These are phyloP conservation scores for Apiotrichum porosum DNA, from an alignment of 1,284 basidiomycete genomes.

Conservation along the genomic window DNA sequence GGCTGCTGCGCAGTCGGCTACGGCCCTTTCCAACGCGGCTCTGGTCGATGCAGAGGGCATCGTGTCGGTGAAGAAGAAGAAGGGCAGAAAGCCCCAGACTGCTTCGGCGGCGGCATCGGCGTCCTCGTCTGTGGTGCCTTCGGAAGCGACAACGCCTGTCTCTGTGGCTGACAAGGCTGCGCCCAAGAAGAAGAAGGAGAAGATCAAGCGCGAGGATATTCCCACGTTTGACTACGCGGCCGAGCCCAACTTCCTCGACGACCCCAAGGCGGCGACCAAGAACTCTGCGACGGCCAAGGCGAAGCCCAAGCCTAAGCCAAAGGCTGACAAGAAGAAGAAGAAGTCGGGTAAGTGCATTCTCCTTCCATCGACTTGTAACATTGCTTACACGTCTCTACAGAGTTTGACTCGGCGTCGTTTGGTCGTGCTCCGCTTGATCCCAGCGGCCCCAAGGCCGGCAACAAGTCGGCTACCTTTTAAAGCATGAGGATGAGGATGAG, in stretches of 20 bases:
- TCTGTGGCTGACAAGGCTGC: slow-evolving; percentile 13
- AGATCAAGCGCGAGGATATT: slow-evolving; percentile 35
- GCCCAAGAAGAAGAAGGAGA: slow-evolving; percentile 23
- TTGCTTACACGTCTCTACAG: slow-evolving; percentile 8
- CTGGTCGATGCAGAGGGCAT: slow-evolving; percentile 21
- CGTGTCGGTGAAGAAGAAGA: slow-evolving; percentile 36
- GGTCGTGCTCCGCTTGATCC: slow-evolving; percentile 38
- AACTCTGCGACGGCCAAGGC: slow-evolving; percentile 1
- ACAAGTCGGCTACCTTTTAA: slow-evolving; percentile 27
- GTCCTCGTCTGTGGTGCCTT: neutral
- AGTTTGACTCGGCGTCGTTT: slow-evolving; percentile 41
- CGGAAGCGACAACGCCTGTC: neutral
- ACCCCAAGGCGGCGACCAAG: slow-evolving; percentile 22
- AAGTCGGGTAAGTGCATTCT: neutral
- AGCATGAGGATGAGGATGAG: no score
- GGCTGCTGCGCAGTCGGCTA: neutral
- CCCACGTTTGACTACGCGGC: slow-evolving; percentile 69
- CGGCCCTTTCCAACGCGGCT: slow-evolving; percentile 3
- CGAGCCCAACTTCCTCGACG: slow-evolving; percentile 72
- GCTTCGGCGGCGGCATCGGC: neutral
- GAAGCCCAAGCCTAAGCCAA: slow-evolving; percentile 31
- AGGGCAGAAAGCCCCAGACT: slow-evolving; percentile 16
- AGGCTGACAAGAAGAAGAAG: slow-evolving; percentile 2
- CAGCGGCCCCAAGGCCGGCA: slow-evolving; percentile 45
- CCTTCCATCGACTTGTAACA: no score